Conservation (phyloP, 495 filamentous ascomycete species). For the Penicillium desertorum region DNA sequence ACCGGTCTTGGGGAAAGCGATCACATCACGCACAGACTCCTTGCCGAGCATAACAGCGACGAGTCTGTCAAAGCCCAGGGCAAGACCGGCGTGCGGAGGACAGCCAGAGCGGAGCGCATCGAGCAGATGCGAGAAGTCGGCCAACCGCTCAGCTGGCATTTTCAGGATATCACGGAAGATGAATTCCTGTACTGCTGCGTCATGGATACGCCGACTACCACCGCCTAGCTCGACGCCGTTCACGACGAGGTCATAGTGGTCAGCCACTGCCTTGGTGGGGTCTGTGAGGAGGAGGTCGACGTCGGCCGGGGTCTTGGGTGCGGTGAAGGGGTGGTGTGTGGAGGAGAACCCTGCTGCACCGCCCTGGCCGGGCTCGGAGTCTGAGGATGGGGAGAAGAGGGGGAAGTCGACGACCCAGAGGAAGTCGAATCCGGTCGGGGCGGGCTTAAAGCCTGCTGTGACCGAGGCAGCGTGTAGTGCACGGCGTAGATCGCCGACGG, state of each 20-base stretch:
- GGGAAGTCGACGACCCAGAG: constrained; percentile 90
- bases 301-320: constrained; percentile 70
- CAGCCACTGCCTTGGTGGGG: constrained; percentile 69
- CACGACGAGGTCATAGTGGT: constrained; percentile 93
- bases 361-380: constrained; percentile 76
- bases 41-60: constrained; percentile 76
- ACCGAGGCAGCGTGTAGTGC: constrained; percentile 68
- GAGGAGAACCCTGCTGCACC: constrained; percentile 76
- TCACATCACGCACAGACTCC: constrained; percentile 82
- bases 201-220: constrained; percentile 89
- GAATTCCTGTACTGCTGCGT: constrained; percentile 78
- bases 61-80: constrained; percentile 87
- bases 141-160: constrained; percentile 58
- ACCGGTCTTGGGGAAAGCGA: constrained; percentile 91
- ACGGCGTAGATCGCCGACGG: constrained; percentile 73
- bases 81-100: constrained; percentile 95
- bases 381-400: constrained; percentile 73
- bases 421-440: constrained; percentile 59
- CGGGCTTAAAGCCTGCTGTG: constrained; percentile 52
- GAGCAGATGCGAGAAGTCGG: constrained; percentile 80
- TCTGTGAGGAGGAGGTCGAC: constrained; percentile 70
- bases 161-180: constrained; percentile 81
- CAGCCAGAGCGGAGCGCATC: constrained; percentile 81
- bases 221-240: constrained; percentile 95
- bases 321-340: constrained; percentile 96